Conservation (phyloP, 805 yeast genomes). For the Torulaspora microellipsoides region DNA sequence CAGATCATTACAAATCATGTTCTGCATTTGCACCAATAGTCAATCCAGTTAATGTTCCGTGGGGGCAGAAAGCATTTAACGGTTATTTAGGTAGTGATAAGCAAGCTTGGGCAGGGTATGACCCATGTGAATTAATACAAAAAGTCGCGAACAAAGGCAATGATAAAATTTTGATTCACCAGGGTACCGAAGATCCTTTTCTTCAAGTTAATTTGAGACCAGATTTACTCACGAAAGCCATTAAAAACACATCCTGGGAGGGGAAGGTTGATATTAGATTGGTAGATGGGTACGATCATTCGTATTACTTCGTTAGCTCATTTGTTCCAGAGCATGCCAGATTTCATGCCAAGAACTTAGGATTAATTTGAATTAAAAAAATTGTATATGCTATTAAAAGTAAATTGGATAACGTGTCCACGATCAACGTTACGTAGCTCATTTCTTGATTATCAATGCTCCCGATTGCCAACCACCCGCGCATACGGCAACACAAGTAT, state of each 20-base stretch:
- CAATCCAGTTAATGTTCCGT: constrained; percentile 70
- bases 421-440: background rate
- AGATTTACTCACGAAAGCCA: constrained; percentile 57
- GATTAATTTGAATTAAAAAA: constrained; percentile 27
- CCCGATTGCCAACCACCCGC: constrained; percentile 83
- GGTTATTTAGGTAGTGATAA: constrained; percentile 65
- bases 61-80: constrained; percentile 85
- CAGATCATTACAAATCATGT: constrained; percentile 58
- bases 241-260: constrained; percentile 52
- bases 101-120: constrained; percentile 63
- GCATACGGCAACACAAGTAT: constrained; percentile 53
- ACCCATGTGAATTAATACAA: constrained; percentile 74
- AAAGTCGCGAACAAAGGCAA: constrained; percentile 41
- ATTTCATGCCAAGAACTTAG: constrained; percentile 71
- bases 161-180: constrained; percentile 71
- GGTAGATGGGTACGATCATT: constrained; percentile 86
- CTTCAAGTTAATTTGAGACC: constrained; percentile 67
- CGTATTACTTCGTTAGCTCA: constrained; percentile 77
- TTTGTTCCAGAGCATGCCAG: constrained; percentile 80
- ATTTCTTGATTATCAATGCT: constrained; percentile 43
- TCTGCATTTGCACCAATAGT: constrained; percentile 89
- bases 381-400: background rate
- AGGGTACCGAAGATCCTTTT: constrained; percentile 77
- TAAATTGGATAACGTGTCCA: background rate
- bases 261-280: constrained; percentile 55